Percentiles rank a stretch among this genome's conserved stretches.
These are phyloP conservation scores for Schwanniomyces yamadae DNA, from an alignment of 805 yeast species.

Conservation along the genomic window DNA sequence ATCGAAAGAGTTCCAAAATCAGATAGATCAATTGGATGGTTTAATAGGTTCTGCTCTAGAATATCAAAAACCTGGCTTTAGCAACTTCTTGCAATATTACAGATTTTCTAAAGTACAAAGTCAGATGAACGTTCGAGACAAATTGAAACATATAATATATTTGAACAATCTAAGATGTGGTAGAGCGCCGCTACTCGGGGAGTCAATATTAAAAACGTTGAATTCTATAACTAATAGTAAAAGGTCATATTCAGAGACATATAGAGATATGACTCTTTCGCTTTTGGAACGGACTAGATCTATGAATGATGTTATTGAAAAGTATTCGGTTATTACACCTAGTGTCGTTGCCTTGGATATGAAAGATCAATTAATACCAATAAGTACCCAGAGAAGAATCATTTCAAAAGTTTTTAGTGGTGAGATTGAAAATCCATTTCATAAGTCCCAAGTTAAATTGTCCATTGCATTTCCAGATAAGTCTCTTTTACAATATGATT, in stretches of 20 bases:
- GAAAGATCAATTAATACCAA: conserved; percentile 51
- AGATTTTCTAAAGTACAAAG: conserved; percentile 52
- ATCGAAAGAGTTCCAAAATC: conserved; percentile 41
- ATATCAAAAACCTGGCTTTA: conserved; percentile 22
- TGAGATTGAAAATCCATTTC: conserved; percentile 59
- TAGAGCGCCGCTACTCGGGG: conserved; percentile 67
- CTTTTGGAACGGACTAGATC: conserved; percentile 27
- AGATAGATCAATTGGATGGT: conserved; percentile 42
- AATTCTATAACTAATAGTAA: conserved; percentile 11
- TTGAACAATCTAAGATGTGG: conserved; percentile 66
- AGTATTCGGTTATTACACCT: conserved; percentile 87
- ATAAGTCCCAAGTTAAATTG: conserved; percentile 77
- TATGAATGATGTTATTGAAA: conserved; percentile 57
- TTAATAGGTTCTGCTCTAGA: conserved; percentile 22
- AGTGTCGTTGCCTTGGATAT: conserved; percentile 75
- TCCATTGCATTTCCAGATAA: conserved; percentile 97
- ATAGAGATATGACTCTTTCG: conserved; percentile 20
- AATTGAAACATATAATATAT: conserved; percentile 56
- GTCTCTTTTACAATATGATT: conserved; percentile 86
- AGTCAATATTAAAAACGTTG: conserved; percentile 49
- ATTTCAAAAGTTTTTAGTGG: conserved; percentile 29
- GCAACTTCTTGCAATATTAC: conserved; percentile 57
- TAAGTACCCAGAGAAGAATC: conserved; percentile 30
- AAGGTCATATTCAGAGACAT: conserved; percentile 12
- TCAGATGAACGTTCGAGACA: conserved; percentile 51